Conservation (phyloP, 1,284 basidiomycete genomes). For the Ceratobasidium theobromae region DNA sequence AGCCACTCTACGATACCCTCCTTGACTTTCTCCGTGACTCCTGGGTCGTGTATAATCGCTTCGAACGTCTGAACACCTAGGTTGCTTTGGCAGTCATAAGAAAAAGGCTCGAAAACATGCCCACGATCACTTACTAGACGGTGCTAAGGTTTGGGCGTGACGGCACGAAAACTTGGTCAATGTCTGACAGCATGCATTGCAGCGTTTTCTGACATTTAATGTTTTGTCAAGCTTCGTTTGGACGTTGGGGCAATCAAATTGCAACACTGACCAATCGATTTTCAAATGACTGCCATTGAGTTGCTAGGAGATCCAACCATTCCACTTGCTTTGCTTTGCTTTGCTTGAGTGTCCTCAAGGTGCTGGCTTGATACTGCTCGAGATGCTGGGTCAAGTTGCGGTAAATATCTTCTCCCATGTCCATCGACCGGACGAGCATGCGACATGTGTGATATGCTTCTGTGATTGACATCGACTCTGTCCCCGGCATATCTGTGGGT, state of each 20-base stretch:
- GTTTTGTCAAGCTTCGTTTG: not conserved
- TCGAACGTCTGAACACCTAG: slow-evolving; percentile 54
- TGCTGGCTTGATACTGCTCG: slow-evolving; percentile 49
- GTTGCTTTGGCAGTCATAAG: not conserved
- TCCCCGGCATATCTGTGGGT: slow-evolving; percentile 46
- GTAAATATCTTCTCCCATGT: slow-evolving; percentile 59
- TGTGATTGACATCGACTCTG: slow-evolving; percentile 51
- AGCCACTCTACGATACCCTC: slow-evolving; percentile 59
- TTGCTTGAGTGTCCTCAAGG: slow-evolving; percentile 47
- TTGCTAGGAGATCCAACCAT: slow-evolving; percentile 58
- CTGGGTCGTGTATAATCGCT: slow-evolving; percentile 54
- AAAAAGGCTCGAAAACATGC: not conserved
- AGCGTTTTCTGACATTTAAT: slow-evolving; percentile 50
- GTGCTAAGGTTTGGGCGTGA: slow-evolving; percentile 38
- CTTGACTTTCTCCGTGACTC: slow-evolving; percentile 51
- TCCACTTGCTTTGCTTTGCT: slow-evolving; percentile 41
- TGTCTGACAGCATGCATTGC: slow-evolving; percentile 59
- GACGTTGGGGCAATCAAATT: not conserved
- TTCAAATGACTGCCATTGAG: slow-evolving; percentile 62
- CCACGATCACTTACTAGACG: slow-evolving; percentile 39
- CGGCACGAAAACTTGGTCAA: slow-evolving; percentile 42
- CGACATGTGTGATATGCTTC: slow-evolving; percentile 59
- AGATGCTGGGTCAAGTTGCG: slow-evolving; percentile 55
- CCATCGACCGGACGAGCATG: slow-evolving; percentile 52
- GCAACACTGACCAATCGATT: slow-evolving; percentile 55